phyloP scores from a whole-genome alignment of 2,329 filamentous ascomycete genomes.

The Exophiala xenobiotica region DNA sequence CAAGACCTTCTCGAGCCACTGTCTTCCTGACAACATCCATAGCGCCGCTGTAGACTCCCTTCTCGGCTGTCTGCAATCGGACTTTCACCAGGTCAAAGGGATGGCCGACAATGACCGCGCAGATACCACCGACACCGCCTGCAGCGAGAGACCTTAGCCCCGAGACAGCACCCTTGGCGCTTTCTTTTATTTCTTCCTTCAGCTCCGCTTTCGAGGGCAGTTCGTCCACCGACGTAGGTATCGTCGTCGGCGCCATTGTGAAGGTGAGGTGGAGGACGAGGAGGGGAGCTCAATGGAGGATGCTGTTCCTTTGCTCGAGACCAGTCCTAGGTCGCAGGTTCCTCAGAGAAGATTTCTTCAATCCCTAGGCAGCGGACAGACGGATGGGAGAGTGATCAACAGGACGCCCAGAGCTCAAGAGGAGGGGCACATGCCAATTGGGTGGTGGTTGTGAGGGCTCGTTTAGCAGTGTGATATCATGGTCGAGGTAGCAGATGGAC shows the following conservation, averaged over 20 bases:
- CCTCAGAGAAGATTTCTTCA: too few relatives aligned
- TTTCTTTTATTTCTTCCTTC: constrained; percentile 53
- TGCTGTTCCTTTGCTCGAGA: too few relatives aligned
- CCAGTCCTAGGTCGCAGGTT: too few relatives aligned
- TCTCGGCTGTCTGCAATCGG: constrained; percentile 91
- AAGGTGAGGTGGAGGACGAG: not conserved
- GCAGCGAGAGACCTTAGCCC: constrained; percentile 79
- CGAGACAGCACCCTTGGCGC: constrained; percentile 55
- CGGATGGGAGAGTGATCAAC: constrained; percentile 13
- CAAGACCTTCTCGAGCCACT: constrained; percentile 79
- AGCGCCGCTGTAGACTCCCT: constrained; percentile 84
- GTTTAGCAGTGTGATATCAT: constrained; percentile 11
- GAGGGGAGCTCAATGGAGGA: too few relatives aligned
- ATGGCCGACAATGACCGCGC: constrained; percentile 90
- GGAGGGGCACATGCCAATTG: constrained; percentile 11
- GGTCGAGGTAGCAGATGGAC: not conserved
- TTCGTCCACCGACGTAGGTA: constrained; percentile 30
- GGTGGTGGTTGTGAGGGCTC: not conserved
- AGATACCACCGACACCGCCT: constrained; percentile 89
- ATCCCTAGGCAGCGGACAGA: constrained; percentile 10
- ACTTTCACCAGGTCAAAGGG: constrained; percentile 99
- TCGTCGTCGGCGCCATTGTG: constrained; percentile 25
- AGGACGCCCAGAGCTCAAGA: constrained; percentile 11
- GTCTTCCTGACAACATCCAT: constrained; percentile 90
- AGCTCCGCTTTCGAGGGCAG: constrained; percentile 46